These are phyloP conservation scores for Clitopilus passeckerianus DNA, from an alignment of 768 basidiomycete genomes.

Conservation along the genomic window DNA sequence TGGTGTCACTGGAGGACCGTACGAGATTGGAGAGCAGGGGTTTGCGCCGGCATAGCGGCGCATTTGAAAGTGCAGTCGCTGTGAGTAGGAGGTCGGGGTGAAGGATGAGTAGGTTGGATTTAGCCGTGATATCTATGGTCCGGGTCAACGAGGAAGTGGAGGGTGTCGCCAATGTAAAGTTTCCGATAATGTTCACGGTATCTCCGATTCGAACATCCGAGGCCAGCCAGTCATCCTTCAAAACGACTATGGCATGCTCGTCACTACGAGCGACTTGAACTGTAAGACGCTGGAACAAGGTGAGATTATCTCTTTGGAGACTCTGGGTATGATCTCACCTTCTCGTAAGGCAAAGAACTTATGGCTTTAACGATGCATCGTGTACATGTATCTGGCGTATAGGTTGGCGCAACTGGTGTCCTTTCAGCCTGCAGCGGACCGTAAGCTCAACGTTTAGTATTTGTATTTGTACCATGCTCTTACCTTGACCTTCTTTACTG, in stretches of 20 bases:
- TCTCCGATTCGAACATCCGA: conserved; percentile 67
- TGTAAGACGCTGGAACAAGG: conserved; percentile 37
- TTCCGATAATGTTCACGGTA: conserved; percentile 71
- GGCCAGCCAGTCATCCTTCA: conserved; percentile 76
- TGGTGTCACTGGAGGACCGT: conserved; percentile 52
- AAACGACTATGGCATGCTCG: conserved; percentile 43
- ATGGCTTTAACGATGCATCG: conserved; percentile 55
- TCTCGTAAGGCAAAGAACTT: conserved; percentile 31
- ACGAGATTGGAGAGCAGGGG: conserved; percentile 72
- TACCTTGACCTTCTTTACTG: conserved; percentile 19
- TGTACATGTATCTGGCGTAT: conserved; percentile 34
- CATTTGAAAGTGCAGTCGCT: conserved; percentile 81
- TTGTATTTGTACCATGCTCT: neutral
- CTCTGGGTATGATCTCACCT: conserved; percentile 25
- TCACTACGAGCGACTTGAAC: conserved; percentile 37
- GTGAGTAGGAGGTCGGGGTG: conserved; percentile 93
- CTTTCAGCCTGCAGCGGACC: conserved; percentile 3
- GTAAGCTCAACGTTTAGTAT: neutral
- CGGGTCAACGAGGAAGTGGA: conserved; percentile 28
- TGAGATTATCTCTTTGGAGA: neutral
- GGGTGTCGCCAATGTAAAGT: conserved; percentile 20
- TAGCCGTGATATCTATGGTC: conserved; percentile 56
- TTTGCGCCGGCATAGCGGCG: conserved; percentile 79
- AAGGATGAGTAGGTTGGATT: conserved; percentile 69
- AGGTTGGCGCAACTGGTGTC: conserved; percentile 13